These are phyloP conservation scores for Pluteus cervinus DNA, from an alignment of 768 basidiomycete genomes.

Conservation along the genomic window DNA sequence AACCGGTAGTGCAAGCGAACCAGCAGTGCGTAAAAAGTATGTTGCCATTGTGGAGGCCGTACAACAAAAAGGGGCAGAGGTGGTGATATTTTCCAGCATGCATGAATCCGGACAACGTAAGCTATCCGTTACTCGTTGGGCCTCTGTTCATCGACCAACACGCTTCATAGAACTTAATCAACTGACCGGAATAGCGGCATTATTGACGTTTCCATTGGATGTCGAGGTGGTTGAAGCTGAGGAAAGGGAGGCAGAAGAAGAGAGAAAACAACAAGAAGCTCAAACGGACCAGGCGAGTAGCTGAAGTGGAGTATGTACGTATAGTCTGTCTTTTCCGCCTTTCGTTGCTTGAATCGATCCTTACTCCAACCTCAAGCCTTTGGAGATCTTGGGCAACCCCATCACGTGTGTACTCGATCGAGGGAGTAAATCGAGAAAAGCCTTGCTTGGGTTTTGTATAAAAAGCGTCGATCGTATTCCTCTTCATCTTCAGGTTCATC, in stretches of 20 bases:
- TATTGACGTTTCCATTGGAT: constrained; percentile 93
- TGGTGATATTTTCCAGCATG: constrained; percentile 98
- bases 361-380: no score
- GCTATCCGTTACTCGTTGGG: constrained; percentile 20
- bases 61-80: constrained; percentile 84
- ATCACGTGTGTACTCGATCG: constrained; percentile 17
- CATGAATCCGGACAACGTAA: constrained; percentile 97
- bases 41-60: constrained; percentile 88
- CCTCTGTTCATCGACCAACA: constrained; percentile 5
- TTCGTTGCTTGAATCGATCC: no score
- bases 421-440: constrained; percentile 15
- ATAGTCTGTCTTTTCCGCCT: no score
- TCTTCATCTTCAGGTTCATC: not conserved
- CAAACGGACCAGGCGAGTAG: no score
- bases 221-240: constrained; percentile 93
- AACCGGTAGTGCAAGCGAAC: constrained; percentile 66
- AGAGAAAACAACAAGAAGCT: constrained; percentile 47
- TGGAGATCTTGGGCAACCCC: no score
- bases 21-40: constrained; percentile 71
- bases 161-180: constrained; percentile 79
- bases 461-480: not conserved
- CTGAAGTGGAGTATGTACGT: no score
- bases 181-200: constrained; percentile 90
- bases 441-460: no score
- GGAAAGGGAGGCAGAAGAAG: constrained; percentile 76